A percentile compares a stretch with the other conserved stretches of the same genome.
phyloP scores from a whole-genome alignment of 176 grass and related monocot species.

The Phoenix roebelenii region DNA sequence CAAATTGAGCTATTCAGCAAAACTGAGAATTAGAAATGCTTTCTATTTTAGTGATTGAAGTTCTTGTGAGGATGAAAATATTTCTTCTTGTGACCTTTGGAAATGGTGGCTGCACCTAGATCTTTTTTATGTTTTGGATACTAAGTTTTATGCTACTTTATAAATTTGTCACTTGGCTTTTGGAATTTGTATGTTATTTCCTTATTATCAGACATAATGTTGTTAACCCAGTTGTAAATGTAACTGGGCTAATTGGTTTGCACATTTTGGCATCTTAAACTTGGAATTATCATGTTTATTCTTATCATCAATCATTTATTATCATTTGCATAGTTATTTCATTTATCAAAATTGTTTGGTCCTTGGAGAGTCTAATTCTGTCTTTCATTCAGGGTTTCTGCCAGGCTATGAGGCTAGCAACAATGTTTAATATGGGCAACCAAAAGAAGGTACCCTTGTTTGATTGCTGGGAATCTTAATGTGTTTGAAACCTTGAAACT shows the following conservation, averaged over 20 bases:
- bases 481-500: constrained; percentile 34
- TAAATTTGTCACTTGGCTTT: too few species aligned
- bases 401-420: constrained; percentile 53
- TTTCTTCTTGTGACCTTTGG: constrained; percentile 1
- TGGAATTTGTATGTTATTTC: too few species aligned
- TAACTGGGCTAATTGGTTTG: too few species aligned
- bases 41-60: constrained; percentile 5
- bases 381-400: constrained; percentile 83
- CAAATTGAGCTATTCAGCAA: background rate
- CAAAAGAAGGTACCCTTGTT: constrained; percentile 95
- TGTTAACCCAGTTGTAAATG: too few species aligned
- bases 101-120: background rate
- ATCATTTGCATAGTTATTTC: background rate
- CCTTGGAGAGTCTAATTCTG: constrained; percentile 51
- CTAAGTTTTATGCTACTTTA: too few species aligned
- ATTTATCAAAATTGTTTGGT: constrained; percentile 3
- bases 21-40: constrained; percentile 18
- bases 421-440: constrained; percentile 73
- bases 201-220: too few species aligned
- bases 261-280: too few species aligned
- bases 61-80: constrained; percentile 9
- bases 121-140: too few species aligned
- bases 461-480: constrained; percentile 71
- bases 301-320: too few species aligned
- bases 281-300: too few species aligned